Percentiles rank a stretch among this genome's conserved stretches.
Conservation (phyloP, 2,329 filamentous ascomycete species). For the Phyllosticta citrichinensis region DNA sequence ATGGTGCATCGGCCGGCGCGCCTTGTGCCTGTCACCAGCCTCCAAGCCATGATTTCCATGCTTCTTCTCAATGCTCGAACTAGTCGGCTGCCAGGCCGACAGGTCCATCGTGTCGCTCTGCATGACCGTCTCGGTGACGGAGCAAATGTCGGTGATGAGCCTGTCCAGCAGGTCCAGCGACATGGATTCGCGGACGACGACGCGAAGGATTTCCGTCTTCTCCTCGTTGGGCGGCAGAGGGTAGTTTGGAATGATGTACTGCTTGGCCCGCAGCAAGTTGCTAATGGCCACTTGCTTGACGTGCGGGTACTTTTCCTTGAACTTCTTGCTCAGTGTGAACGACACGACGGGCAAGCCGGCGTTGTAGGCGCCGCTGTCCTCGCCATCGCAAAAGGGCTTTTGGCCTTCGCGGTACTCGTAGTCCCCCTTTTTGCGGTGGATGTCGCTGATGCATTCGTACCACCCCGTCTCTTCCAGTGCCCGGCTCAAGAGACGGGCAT, state of each 20-base stretch:
- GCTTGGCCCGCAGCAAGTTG: conserved; percentile 52
- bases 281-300: conserved; percentile 55
- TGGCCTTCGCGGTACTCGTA: conserved; percentile 33
- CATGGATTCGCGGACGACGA: conserved; percentile 58
- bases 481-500: conserved; percentile 54
- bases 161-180: conserved; percentile 57
- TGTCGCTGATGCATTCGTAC: conserved; percentile 51
- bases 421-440: conserved; percentile 49
- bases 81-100: conserved; percentile 30
- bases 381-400: conserved; percentile 34
- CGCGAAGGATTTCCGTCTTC: conserved; percentile 54
- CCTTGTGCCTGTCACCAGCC: conserved; percentile 27
- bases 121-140: conserved; percentile 53
- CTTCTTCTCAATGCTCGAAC: conserved; percentile 26
- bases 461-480: conserved; percentile 55
- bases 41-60: conserved; percentile 21
- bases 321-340: conserved; percentile 53
- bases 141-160: conserved; percentile 50
- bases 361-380: conserved; percentile 51
- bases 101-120: conserved; percentile 43
- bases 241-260: conserved; percentile 65
- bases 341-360: conserved; percentile 59
- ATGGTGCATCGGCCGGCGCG: conserved; percentile 29
- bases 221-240: conserved; percentile 53
- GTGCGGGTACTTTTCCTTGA: conserved; percentile 50